These are phyloP conservation scores for Laburnicola sp. DNA, from an alignment of 2,329 filamentous ascomycete species.

Conservation along the genomic window DNA sequence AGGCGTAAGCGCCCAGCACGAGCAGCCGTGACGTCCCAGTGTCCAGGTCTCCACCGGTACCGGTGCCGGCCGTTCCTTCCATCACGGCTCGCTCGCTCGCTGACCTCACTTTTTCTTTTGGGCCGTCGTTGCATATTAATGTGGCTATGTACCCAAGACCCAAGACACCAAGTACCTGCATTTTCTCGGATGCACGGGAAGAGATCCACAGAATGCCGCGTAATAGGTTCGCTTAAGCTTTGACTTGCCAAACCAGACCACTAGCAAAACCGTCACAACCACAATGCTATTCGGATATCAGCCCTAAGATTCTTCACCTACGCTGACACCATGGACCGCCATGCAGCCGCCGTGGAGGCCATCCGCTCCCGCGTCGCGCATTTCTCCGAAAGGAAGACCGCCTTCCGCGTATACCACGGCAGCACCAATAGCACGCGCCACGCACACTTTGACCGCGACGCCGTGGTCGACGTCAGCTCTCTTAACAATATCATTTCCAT, in stretches of 20 bases:
- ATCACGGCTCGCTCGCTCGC: too few relatives aligned
- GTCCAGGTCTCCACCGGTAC: too few relatives aligned
- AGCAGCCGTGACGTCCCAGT: background rate
- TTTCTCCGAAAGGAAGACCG: slow-evolving; percentile 31
- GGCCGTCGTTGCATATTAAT: too few relatives aligned
- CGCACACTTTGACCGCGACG: slow-evolving; percentile 38
- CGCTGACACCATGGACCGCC: slow-evolving; percentile 23
- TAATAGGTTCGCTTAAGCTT: background rate
- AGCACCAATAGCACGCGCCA: slow-evolving; percentile 74
- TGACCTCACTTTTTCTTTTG: too few relatives aligned
- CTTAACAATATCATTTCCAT: slow-evolving; percentile 66
- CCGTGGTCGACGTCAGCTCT: slow-evolving; percentile 65
- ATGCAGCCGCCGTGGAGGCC: slow-evolving; percentile 26
- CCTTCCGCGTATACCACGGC: slow-evolving; percentile 65
- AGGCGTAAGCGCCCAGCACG: background rate
- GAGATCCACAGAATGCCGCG: background rate
- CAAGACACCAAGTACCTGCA: background rate
- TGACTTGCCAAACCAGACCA: too few relatives aligned
- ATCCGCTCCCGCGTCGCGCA: slow-evolving; percentile 26
- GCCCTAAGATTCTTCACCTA: background rate
- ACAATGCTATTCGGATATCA: too few relatives aligned
- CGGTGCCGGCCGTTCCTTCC: too few relatives aligned
- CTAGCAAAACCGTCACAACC: too few relatives aligned
- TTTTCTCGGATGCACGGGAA: background rate
- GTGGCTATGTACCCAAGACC: too few relatives aligned